These are phyloP conservation scores for Plasmopara halstedii DNA, from an alignment of 352 stramenopile species.

Conservation along the genomic window DNA sequence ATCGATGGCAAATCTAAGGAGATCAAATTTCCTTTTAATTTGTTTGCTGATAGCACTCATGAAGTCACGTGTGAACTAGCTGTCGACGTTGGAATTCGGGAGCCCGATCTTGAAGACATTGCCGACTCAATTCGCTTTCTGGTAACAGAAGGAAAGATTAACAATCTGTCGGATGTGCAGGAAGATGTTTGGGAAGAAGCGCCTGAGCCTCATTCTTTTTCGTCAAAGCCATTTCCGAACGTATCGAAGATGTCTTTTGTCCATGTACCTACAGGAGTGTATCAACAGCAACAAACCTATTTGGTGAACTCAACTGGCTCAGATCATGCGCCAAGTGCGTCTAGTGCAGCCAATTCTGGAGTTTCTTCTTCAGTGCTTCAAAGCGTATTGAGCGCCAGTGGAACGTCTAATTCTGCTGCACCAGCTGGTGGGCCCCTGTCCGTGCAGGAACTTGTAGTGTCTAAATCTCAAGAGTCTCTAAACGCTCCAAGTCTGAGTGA, in stretches of 20 bases:
- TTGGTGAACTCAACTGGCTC: conserved; percentile 11
- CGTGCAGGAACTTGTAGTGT: conserved; percentile 3
- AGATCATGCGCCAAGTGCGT: conserved; percentile 15
- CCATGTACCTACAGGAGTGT: conserved; percentile 16
- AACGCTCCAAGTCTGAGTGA: conserved; percentile 19
- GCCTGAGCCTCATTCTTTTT: conserved; percentile 75
- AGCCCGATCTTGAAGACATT: conserved; percentile 90
- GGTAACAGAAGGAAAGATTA: conserved; percentile 80
- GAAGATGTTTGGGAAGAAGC: conserved; percentile 85
- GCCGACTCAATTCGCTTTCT: conserved; percentile 89
- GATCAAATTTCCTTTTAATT: conserved; percentile 95
- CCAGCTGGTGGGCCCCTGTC: conserved; percentile 6
- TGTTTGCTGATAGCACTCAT: conserved; percentile 91
- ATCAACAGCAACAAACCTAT: conserved; percentile 25
- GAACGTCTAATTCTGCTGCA: neutral
- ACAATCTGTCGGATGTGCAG: conserved; percentile 67
- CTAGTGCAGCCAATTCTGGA: conserved; percentile 9
- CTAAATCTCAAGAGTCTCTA: conserved; percentile 13
- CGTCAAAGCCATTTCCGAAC: conserved; percentile 64
- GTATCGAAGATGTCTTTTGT: conserved; percentile 79
- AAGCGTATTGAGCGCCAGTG: conserved; percentile 12
- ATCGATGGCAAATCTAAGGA: conserved; percentile 91
- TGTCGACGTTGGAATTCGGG: conserved; percentile 88
- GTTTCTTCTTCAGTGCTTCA: conserved; percentile 15
- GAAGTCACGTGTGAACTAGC: conserved; percentile 94